Evolutionary conservation across 495 filamentous ascomycete species (phyloP), one percentile per base, ranked within the genome.

Genomic region (Xylaria scruposa): DNA sequence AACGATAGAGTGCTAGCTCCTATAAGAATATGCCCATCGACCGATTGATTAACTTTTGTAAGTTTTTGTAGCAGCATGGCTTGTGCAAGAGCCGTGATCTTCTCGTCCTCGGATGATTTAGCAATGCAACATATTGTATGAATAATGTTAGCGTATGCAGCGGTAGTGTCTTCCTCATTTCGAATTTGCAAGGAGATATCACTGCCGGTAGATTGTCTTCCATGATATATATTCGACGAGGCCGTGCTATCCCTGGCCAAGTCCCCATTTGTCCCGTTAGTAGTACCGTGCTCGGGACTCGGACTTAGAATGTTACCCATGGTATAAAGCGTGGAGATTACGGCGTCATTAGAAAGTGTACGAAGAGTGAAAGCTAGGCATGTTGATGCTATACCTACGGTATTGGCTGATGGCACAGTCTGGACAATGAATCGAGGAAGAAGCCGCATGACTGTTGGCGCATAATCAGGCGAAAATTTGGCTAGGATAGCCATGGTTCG

Each of bases 21-120:
- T 26, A 86, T 89, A 58, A 98, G 90, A 60, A 98, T 95, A 66
- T 90, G 90, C 15, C 91, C 87, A 83, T 98, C 94, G 9, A 97
- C 90, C 1, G 86, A 79, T 70, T 87, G 82, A 76, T 87, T 95
- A 47, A 97, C 85, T 76, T 94, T 95, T 10, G 91, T 90, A 73
- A 98, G 89, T 78, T 98, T 97, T 75, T 98, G 96, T 9, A 97
- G 82, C 21, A 99, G 87, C 92, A 98, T 98, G 5, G 94, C 95
- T 75, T 97, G 92, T n/a, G 94, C 94, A 67, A 99, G 85, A 15
- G 95, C 97, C 29, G 91, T 95, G 58, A 98, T 96, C 81, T 97
- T 97, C 46, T 93, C 90, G 72, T 99, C 95, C 56, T 91, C 88
- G 78, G 91, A 94, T 67, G 86, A 88, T 44, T 85, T 90, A 0